Base-by-base conservation (phyloP, 2,329 filamentous ascomycete genomes). In the Aspergillus sp. region DNA sequence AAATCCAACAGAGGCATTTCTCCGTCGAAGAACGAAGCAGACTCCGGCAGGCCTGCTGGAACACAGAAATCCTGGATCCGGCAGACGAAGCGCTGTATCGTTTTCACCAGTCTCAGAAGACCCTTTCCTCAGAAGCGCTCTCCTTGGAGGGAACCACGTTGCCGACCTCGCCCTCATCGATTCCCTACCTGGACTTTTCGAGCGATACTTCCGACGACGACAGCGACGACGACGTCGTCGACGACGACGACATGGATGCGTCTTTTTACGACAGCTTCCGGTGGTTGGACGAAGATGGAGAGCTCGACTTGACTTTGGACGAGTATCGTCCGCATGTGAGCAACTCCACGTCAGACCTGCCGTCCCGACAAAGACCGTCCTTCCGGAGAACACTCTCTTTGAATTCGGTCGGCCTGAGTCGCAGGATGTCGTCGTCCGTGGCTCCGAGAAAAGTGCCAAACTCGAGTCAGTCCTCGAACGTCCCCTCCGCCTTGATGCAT, bases 351-450 rank as follows among this genome's bases (percentile, higher is more conserved):
- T 72, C 55, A 71, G 62, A 57, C 21, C 43, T 48, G 19, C 47
- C 55, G 23, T 44, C 54, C 41, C 58, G 58, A 31, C 64, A 77
- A 49, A 78, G 79, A 21, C 81, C 84, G 11, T 86, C 85, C 3
- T 88, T 89, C 65, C 83, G 87, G 53, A 84, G 88, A 47, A 86
- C 85, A 54, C 70, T 92, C 56, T 93, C 89, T 10, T 81, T 92
- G 54, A 84, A 83, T 52, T 87, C 86, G 62, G 76, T 85, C 25
- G 80, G 85, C 1, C 83, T 88, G 63, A 76, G 80, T 47, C 82
- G 83, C 43, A 62, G 60, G 47, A 62, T 65, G 32, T 51, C 57
- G 3, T 55, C 59, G 16, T 60, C 64, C 55, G 56, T 82, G 81
- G 64, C 80, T 19, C 80, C 48, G 61, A 70, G 45, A 44, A 54